These are phyloP conservation scores for Podospora australis DNA, from an alignment of 495 filamentous ascomycete genomes.

Conservation along the genomic window DNA sequence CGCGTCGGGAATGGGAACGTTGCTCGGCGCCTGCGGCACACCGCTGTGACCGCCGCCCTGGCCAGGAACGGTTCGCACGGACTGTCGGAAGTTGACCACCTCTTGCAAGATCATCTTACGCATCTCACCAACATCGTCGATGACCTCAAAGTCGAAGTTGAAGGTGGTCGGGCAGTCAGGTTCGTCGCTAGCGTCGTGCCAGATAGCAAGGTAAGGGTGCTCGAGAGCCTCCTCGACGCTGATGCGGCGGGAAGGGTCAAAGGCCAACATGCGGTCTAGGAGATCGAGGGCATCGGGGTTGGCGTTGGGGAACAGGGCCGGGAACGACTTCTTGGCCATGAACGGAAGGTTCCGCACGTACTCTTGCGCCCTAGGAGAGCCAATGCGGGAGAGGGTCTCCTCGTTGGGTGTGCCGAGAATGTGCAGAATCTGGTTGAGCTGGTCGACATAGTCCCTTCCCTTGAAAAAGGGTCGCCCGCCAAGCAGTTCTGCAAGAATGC, in stretches of 20 bases:
- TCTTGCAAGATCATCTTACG: conserved; percentile 95
- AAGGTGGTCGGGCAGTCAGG: conserved; percentile 87
- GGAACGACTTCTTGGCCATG: conserved; percentile 91
- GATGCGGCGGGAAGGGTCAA: conserved; percentile 87
- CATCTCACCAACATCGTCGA: conserved; percentile 91
- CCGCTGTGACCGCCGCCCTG: conserved; percentile 18
- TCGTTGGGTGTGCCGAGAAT: conserved; percentile 96
- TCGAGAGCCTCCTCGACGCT: conserved; percentile 89
- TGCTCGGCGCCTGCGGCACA: conserved; percentile 26
- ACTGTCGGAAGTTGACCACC: conserved; percentile 71
- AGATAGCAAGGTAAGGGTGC: conserved; percentile 93
- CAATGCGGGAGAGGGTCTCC: conserved; percentile 88
- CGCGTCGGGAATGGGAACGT: conserved; percentile 66
- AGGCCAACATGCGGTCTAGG: conserved; percentile 92
- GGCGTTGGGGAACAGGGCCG: conserved; percentile 81
- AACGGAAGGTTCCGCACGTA: conserved; percentile 96
- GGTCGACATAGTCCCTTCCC: conserved; percentile 96
- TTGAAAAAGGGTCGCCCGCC: conserved; percentile 98
- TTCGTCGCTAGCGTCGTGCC: conserved; percentile 96
- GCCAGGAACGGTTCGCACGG: conserved; percentile 62
- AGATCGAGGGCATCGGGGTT: conserved; percentile 95
- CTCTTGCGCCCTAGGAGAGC: conserved; percentile 91
- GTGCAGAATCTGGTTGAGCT: conserved; percentile 98
- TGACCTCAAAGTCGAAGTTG: conserved; percentile 95
- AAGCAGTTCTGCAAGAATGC: conserved; percentile 92